Evolutionary conservation across 83 land plant species (phyloP).

Genomic region (Picea abies): DNA sequence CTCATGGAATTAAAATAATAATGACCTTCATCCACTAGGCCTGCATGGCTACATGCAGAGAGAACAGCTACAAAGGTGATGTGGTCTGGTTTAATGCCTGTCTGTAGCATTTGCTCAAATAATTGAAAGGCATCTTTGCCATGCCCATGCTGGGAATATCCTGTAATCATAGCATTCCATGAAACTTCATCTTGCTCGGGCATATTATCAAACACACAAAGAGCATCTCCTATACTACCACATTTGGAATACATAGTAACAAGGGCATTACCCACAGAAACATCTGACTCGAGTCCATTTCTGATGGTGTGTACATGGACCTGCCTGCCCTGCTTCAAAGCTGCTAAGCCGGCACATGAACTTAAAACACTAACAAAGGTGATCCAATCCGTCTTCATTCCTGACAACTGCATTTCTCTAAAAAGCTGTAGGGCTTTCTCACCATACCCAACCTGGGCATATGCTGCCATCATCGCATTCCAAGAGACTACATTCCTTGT

Average conservation of each 20-base stretch:
- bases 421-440: conserved; percentile 13
- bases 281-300: neutral
- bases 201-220: neutral
- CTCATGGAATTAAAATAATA: neutral
- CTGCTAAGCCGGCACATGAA: conserved; percentile 24
- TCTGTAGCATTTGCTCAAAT: neutral
- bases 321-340: neutral
- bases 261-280: conserved; percentile 2
- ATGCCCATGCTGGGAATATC: neutral
- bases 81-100: neutral
- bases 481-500: conserved; percentile 17
- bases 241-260: conserved; percentile 5
- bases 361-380: conserved; percentile 22
- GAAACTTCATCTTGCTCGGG: neutral
- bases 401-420: conserved; percentile 13
- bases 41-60: conserved; percentile 5
- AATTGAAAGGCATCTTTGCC: neutral
- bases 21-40: neutral
- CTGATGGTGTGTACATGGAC: neutral
- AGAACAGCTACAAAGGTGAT: neutral
- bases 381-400: conserved; percentile 9
- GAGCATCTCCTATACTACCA: neutral
- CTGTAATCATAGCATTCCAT: neutral
- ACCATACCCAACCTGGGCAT: conserved; percentile 26
- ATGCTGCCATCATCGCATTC: conserved; percentile 24